Base-by-base conservation (phyloP, 1,284 basidiomycete species). In the Xanthoconium separans region DNA sequence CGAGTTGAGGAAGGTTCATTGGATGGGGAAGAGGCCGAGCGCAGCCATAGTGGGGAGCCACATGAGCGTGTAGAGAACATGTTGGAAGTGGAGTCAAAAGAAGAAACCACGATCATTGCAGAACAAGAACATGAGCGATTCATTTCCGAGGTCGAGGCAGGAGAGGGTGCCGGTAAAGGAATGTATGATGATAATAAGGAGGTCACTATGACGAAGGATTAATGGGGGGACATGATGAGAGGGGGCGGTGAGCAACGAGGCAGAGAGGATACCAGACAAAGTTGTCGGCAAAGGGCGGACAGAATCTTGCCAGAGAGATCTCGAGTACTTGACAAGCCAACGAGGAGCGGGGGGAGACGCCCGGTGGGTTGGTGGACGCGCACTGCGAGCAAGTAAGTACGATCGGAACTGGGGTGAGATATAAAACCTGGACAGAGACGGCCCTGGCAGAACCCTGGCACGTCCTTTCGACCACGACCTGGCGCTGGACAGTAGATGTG, bases 81-180 rank as follows among this genome's bases (percentile, higher is more conserved):
- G 65, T 59, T 70, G 58, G 50, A 49, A 49, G 58, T 61, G 69
- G 69, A 65, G 65, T 56, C 18, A 58, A 51, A 37, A 49, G 56
- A 60, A 66, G 64, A 48, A 53, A 59, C 64, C 65, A 70, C 63
- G 65, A 66, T 64, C 58, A 51, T 45, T 52, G 57, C 33, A 57
- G 66, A 55, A 61, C 44, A 50, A 6, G 54, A 65, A 70, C 62
- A 71, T 69, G 66, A 72, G 65, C 47, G 55, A 33, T 71, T 72
- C 67, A 69, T 69, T 50, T 69, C 67, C 67, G 67, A 71, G 64
- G 70, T 58, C 47, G 54, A 63, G 58, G 54, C 46, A 50, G 56
- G 57, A 57, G 56, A 58, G 56, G 50, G 58, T 27, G 39, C 55
- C 50, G 16, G 54, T 44, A 56, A 63, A 56, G 58, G 56, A 49